Conservation (phyloP, 805 yeast species). For the Saccharomycopsis oosterbeekiorum region DNA sequence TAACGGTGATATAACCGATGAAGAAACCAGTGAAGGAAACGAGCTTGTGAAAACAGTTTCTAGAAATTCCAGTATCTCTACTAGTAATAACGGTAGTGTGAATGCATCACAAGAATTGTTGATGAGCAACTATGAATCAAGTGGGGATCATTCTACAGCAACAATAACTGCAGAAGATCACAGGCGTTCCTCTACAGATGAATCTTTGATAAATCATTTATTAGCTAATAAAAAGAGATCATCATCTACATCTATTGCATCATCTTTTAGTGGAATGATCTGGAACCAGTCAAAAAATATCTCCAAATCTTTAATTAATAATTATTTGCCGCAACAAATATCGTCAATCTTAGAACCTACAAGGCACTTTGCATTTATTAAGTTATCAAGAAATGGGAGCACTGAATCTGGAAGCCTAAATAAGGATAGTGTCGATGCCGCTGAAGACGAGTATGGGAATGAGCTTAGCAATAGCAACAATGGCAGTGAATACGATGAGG, state of each 20-base stretch:
- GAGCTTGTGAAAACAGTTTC: constrained; percentile 7
- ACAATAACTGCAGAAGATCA: constrained; percentile 1
- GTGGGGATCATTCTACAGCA: background rate
- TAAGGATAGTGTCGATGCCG: background rate
- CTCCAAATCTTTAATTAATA: constrained; percentile 13
- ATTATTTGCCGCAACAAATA: constrained; percentile 42
- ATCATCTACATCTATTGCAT: constrained; percentile 8
- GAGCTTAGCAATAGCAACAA: background rate
- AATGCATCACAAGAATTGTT: background rate
- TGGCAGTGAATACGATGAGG: background rate
- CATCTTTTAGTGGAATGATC: constrained; percentile 23
- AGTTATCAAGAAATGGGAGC: constrained; percentile 25
- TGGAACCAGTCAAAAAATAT: constrained; percentile 24
- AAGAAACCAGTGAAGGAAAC: constrained; percentile 7
- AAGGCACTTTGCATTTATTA: constrained; percentile 53
- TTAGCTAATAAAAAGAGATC: constrained; percentile 4
- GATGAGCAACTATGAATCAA: background rate
- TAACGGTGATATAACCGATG: background rate
- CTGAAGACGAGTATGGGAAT: background rate
- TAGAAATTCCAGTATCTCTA: constrained; percentile 1
- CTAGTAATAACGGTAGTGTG: background rate
- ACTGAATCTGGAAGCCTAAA: background rate
- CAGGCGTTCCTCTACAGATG: constrained; percentile 14
- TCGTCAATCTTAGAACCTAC: constrained; percentile 57
- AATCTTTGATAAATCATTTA: constrained; percentile 14